A percentile compares a stretch with the other conserved stretches of the same genome.
phyloP scores from a whole-genome alignment of 1,284 basidiomycete species.

The Pyrrhoderma lamaoense region DNA sequence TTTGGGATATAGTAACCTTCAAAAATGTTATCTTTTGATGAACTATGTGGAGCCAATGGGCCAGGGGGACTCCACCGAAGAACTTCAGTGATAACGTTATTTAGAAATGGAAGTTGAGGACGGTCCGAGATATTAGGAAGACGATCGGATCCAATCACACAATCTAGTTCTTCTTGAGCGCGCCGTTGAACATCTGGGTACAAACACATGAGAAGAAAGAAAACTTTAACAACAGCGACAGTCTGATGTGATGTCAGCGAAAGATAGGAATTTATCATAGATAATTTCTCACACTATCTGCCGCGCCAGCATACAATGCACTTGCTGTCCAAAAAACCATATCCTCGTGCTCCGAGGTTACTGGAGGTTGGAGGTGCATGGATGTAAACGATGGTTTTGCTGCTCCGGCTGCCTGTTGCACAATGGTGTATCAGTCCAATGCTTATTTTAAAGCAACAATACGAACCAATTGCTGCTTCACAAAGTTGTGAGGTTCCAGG shows the following conservation, averaged over 20 bases:
- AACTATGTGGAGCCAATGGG: not conserved
- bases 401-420: slow-evolving; percentile 22
- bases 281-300: slow-evolving; percentile 32
- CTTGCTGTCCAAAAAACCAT: slow-evolving; percentile 38
- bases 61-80: slow-evolving; percentile 9
- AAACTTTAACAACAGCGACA: not conserved
- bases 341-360: slow-evolving; percentile 27
- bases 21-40: slow-evolving; percentile 6
- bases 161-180: slow-evolving; percentile 13
- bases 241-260: not conserved
- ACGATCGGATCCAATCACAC: slow-evolving; percentile 15
- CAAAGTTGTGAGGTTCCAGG: slow-evolving; percentile 26
- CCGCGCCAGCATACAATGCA: slow-evolving; percentile 37
- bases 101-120: slow-evolving; percentile 6
- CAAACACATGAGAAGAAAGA: slow-evolving; percentile 12
- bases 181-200: slow-evolving; percentile 6
- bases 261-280: not conserved
- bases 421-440: not conserved
- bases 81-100: slow-evolving; percentile 9
- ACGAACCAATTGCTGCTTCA: slow-evolving; percentile 35
- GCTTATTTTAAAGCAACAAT: not conserved
- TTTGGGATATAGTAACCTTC: slow-evolving; percentile 18
- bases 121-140: slow-evolving; percentile 20
- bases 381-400: slow-evolving; percentile 18
- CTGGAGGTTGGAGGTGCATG: slow-evolving; percentile 1